phyloP scores from a whole-genome alignment of 495 filamentous ascomycete genomes.

The Trichoderma erinaceum region DNA sequence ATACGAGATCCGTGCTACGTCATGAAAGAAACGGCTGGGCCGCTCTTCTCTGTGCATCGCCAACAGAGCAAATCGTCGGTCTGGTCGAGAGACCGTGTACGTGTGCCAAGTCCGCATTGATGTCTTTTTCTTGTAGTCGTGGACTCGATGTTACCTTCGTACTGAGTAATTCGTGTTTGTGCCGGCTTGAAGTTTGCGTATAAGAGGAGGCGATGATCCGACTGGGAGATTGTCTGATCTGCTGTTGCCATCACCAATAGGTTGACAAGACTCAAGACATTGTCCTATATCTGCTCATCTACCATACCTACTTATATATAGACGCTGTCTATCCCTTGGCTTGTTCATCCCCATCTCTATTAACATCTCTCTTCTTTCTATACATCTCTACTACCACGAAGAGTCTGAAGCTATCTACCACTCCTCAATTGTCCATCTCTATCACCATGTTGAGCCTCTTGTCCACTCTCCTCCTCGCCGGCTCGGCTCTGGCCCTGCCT shows the following conservation, averaged over 20 bases:
- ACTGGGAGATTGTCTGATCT: background rate
- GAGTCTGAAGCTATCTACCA: too few relatives aligned
- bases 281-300: too few relatives aligned
- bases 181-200: too few relatives aligned
- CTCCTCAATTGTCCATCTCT: too few relatives aligned
- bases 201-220: background rate
- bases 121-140: background rate
- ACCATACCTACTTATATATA: too few relatives aligned
- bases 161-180: background rate
- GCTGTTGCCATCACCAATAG: background rate
- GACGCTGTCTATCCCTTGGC: background rate
- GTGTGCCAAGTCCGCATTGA: background rate
- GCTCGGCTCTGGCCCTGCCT: constrained; percentile 6
- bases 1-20: constrained; percentile 14
- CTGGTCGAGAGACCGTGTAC: background rate
- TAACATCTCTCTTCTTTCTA: background rate
- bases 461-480: constrained; percentile 14
- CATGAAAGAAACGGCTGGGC: constrained; percentile 11
- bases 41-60: background rate
- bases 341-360: background rate
- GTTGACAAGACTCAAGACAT: too few relatives aligned
- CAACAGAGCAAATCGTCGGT: background rate
- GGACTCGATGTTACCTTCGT: background rate
- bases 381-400: too few relatives aligned
- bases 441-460: background rate